Evolutionary conservation across 495 filamentous ascomycete species (phyloP), one percentile per base, ranked within the genome.

Genomic region (Penicillium waksmanii): DNA sequence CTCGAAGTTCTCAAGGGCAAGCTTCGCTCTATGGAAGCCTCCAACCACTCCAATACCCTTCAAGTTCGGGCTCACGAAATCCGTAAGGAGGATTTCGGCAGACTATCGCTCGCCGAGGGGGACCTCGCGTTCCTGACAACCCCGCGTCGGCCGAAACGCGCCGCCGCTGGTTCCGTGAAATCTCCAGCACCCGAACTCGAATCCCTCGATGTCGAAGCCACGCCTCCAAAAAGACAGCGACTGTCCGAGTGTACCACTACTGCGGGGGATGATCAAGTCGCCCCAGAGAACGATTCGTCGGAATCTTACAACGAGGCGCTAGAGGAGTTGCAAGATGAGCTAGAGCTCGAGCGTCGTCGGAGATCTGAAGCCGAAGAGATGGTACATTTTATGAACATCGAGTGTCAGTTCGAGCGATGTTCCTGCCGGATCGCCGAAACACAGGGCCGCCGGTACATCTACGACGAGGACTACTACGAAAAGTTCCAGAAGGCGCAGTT

Each of bases 341-440:
- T 92, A 44, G 70, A 84, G 42, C 81, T 77, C 67, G 90, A 95
- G 75, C 85, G 80, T 66, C 83, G 83, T 53, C 76, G 85, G 44
- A 83, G 90, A 47, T 75, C 82, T 34, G 80, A 87, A 15, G 88
- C 90, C 0, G 82, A 92, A 56, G 88, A 90, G 13, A 84, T 87
- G 63, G 76, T 93, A 25, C 82, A 93, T n/a, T 96, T 92, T 68
- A 76, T 96, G 78, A 85, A 89, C 63, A 82, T 89, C 59, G 91
- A 96, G 69, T 96, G 92, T 71, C 82, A 86, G 48, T 85, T 94
- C 56, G 82, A 83, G 56, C 83, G 83, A 69, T 95, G 90, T 74
- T 73, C 85, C 1, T 91, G 87, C 67, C 78, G 84, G 40, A 56
- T 85, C 50, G 81, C 82, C 4, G 83, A 87, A 59, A 63, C 67